These are phyloP conservation scores for Penicillium parvum DNA, from an alignment of 495 filamentous ascomycete genomes.

Conservation along the genomic window DNA sequence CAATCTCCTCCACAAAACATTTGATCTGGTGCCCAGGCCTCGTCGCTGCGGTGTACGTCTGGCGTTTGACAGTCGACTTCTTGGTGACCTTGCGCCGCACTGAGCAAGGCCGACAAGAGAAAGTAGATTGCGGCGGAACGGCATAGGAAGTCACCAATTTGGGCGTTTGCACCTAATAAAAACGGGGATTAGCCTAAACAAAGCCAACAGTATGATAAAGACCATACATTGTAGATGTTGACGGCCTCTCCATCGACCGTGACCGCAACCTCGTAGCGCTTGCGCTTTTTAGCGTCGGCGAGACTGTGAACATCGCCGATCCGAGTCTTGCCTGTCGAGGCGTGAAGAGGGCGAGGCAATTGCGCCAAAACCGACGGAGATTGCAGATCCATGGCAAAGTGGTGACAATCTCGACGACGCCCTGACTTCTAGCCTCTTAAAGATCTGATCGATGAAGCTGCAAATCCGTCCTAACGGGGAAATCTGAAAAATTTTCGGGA, in stretches of 20 bases:
- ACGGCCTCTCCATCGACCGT: slow-evolving; percentile 88
- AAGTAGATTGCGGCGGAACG: slow-evolving; percentile 71
- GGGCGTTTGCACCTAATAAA: slow-evolving; percentile 67
- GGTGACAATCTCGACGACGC: slow-evolving; percentile 8
- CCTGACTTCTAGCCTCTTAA: slow-evolving; percentile 20
- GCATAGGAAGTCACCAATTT: slow-evolving; percentile 80
- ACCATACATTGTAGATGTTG: slow-evolving; percentile 86
- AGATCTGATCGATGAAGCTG: slow-evolving; percentile 16
- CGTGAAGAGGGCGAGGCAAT: slow-evolving; percentile 62
- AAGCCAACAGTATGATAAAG: not conserved
- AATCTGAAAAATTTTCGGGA: slow-evolving; percentile 46
- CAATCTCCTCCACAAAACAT: slow-evolving; percentile 50
- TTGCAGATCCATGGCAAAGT: slow-evolving; percentile 40
- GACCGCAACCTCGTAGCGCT: slow-evolving; percentile 78
- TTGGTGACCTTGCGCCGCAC: slow-evolving; percentile 56
- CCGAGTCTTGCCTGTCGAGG: slow-evolving; percentile 52
- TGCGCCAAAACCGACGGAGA: slow-evolving; percentile 56
- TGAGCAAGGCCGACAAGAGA: slow-evolving; percentile 74
- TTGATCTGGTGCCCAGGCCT: slow-evolving; percentile 46
- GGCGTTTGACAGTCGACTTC: slow-evolving; percentile 54
- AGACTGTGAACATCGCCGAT: slow-evolving; percentile 69
- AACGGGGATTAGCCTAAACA: slow-evolving; percentile 4
- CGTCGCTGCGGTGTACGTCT: slow-evolving; percentile 60
- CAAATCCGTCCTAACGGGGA: slow-evolving; percentile 25
- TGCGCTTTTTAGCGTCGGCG: slow-evolving; percentile 71